phyloP scores from a whole-genome alignment of 192 early-diverging fungal species.

The Ambispora gerdemannii region DNA sequence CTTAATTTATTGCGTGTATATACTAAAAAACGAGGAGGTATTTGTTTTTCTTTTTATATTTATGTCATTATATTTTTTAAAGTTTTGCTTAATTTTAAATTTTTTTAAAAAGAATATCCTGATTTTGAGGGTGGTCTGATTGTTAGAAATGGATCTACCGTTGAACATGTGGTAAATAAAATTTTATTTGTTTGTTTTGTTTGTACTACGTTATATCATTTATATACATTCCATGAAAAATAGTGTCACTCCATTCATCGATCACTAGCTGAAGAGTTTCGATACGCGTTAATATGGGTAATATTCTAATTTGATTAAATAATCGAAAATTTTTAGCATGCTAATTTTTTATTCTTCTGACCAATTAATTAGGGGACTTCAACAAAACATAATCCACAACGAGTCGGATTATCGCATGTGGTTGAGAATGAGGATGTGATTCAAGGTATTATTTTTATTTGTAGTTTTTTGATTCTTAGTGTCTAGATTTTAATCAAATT shows the following conservation, averaged over 20 bases:
- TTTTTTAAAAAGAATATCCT: slow-evolving; percentile 62
- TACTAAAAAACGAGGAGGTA: slow-evolving; percentile 85
- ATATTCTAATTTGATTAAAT: neutral
- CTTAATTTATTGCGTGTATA: slow-evolving; percentile 89
- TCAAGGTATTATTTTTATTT: slow-evolving; percentile 22
- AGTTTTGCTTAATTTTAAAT: too few relatives aligned
- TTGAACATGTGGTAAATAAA: slow-evolving; percentile 66
- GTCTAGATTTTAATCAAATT: too few relatives aligned
- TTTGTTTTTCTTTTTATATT: neutral
- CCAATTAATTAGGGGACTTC: slow-evolving; percentile 58
- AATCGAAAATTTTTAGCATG: neutral
- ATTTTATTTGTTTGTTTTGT: neutral
- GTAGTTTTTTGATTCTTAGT: neutral
- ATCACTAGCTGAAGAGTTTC: slow-evolving; percentile 81
- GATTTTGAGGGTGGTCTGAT: slow-evolving; percentile 93
- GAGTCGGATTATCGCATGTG: slow-evolving; percentile 80
- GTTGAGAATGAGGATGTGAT: slow-evolving; percentile 95
- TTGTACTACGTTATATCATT: slow-evolving; percentile 2
- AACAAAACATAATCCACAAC: slow-evolving; percentile 96
- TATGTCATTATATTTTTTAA: too few relatives aligned
- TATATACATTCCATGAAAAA: neutral
- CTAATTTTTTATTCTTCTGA: neutral
- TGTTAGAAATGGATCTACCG: slow-evolving; percentile 73
- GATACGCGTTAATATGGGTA: slow-evolving; percentile 95
- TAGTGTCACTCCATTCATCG: slow-evolving; percentile 86